phyloP scores from a whole-genome alignment of 768 basidiomycete genomes.

The Leccinum uliginosum region DNA sequence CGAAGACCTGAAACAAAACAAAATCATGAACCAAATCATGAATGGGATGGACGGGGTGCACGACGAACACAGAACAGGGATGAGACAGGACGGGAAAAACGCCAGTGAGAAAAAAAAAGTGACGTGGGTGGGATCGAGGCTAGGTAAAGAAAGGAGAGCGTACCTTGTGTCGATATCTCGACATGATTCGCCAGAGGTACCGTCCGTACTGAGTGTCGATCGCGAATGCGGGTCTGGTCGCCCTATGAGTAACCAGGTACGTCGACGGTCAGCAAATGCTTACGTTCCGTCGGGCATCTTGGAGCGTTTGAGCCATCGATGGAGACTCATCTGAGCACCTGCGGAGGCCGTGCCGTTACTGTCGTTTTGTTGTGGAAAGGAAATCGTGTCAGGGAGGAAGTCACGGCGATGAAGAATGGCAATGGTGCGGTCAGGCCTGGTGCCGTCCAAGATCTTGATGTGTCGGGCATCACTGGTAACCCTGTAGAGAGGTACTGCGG shows the following conservation, averaged over 20 bases:
- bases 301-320: constrained; percentile 26
- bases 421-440: constrained; percentile 10
- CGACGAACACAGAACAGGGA: neutral
- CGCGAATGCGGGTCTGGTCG: constrained; percentile 15
- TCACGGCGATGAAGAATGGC: constrained; percentile 26
- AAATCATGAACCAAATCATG: neutral
- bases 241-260: neutral
- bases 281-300: constrained; percentile 23
- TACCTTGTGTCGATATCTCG: constrained; percentile 23
- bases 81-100: neutral
- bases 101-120: neutral
- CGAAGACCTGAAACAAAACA: constrained; percentile 15
- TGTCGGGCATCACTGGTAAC: constrained; percentile 19
- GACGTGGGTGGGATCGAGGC: neutral
- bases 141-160: neutral
- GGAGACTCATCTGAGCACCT: constrained; percentile 12
- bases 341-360: neutral
- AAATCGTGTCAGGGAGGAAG: constrained; percentile 24
- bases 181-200: constrained; percentile 26
- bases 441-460: constrained; percentile 14
- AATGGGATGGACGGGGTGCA: neutral
- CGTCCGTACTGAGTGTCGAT: constrained; percentile 21
- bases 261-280: constrained; percentile 6
- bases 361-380: constrained; percentile 19
- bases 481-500: constrained; percentile 23